Percentiles rank a stretch among this genome's conserved stretches.
These are phyloP conservation scores for Globisporangium cylindrosporum DNA, from an alignment of 352 stramenopile genomes.

Conservation along the genomic window DNA sequence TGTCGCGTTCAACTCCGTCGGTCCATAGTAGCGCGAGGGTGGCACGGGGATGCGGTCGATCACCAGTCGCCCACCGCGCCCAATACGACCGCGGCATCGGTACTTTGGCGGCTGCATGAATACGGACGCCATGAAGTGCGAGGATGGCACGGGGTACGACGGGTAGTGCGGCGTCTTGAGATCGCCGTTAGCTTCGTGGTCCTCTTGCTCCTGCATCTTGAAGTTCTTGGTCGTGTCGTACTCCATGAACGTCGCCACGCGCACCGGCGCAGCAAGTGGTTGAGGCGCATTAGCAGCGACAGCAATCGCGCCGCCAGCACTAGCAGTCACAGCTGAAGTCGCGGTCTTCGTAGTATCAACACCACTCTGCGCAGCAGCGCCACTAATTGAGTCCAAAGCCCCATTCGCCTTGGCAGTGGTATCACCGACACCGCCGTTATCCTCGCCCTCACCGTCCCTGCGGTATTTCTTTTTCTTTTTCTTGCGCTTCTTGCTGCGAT, in stretches of 20 bases:
- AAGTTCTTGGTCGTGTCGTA: slow-evolving; percentile 74
- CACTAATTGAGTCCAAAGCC: background rate
- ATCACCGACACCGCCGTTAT: slow-evolving; percentile 27
- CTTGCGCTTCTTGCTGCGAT: slow-evolving; percentile 60
- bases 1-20: slow-evolving; percentile 47
- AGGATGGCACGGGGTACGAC: slow-evolving; percentile 62
- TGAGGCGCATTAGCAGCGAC: background rate
- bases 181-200: slow-evolving; percentile 11
- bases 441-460: slow-evolving; percentile 31
- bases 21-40: slow-evolving; percentile 48
- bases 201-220: slow-evolving; percentile 37
- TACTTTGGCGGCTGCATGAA: slow-evolving; percentile 75
- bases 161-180: slow-evolving; percentile 40
- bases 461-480: slow-evolving; percentile 66
- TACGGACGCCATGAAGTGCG: slow-evolving; percentile 60
- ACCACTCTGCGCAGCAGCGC: background rate
- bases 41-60: slow-evolving; percentile 73
- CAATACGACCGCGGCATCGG: slow-evolving; percentile 64
- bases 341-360: background rate
- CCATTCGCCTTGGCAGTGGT: background rate
- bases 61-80: slow-evolving; percentile 64
- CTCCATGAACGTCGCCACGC: slow-evolving; percentile 61
- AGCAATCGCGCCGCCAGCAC: background rate
- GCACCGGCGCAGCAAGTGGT: background rate
- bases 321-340: background rate